A percentile compares a stretch with the other conserved stretches of the same genome.
phyloP scores from a whole-genome alignment of 228 moss, liverwort and hornwort genomes.

The Sphagnum magellanicum region DNA sequence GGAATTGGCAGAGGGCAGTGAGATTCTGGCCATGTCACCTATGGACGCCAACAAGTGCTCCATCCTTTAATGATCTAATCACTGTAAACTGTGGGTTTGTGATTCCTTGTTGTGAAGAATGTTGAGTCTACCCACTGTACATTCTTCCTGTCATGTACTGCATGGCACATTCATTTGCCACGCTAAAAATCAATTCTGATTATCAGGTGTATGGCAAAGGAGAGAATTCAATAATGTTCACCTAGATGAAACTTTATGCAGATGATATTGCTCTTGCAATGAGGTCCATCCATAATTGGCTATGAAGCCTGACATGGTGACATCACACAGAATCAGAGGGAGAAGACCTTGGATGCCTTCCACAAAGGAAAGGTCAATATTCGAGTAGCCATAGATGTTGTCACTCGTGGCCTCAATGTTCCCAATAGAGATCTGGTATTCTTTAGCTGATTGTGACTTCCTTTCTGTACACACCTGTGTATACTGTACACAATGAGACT shows the following conservation, averaged over 20 bases:
- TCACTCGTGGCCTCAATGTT: slow-evolving; percentile 43
- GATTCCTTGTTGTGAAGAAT: no score
- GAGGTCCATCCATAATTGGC: slow-evolving; percentile 31
- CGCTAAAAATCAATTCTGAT: not conserved
- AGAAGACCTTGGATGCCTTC: slow-evolving; percentile 46
- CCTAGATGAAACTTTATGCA: slow-evolving; percentile 46
- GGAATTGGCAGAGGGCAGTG: slow-evolving; percentile 37
- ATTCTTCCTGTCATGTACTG: no score
- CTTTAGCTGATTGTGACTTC: not conserved
- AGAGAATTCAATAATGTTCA: slow-evolving; percentile 44
- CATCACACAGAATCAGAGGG: slow-evolving; percentile 43
- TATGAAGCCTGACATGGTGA: slow-evolving; percentile 57
- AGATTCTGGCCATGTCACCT: no score
- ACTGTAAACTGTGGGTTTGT: not conserved
- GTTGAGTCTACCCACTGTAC: no score
- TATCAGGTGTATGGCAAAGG: slow-evolving; percentile 44
- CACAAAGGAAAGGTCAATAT: slow-evolving; percentile 35
- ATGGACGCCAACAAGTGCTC: no score
- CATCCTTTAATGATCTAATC: no score
- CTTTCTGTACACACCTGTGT: no score
- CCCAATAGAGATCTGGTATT: slow-evolving; percentile 46
- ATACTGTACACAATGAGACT: no score
- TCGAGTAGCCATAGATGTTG: slow-evolving; percentile 50
- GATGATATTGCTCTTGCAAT: slow-evolving; percentile 42
- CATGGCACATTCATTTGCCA: no score